phyloP scores from a whole-genome alignment of 345 rosid genomes.

The Durio zibethinus region DNA sequence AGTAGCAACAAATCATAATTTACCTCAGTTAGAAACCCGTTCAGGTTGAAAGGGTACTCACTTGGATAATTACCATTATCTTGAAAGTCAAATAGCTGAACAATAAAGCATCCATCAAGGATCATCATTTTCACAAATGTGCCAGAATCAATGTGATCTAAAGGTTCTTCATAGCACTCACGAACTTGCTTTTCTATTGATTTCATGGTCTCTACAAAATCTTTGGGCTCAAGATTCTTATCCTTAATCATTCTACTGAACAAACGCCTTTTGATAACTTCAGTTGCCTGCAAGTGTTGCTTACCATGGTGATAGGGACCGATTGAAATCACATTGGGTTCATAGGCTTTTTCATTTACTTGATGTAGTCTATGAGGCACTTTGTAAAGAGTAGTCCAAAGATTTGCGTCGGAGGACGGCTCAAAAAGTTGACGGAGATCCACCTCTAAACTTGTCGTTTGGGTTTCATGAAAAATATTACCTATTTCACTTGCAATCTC shows the following conservation, averaged over 20 bases:
- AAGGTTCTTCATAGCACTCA: conserved; percentile 55
- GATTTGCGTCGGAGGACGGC: too few relatives aligned
- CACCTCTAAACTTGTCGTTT: too few relatives aligned
- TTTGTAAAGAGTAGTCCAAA: neutral
- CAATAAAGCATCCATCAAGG: conserved; percentile 62
- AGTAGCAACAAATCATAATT: conserved; percentile 85
- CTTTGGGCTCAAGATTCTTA: neutral
- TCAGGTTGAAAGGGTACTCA: too few relatives aligned
- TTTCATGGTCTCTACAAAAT: conserved; percentile 36
- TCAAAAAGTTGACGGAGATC: too few relatives aligned
- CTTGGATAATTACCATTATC: too few relatives aligned
- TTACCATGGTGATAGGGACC: neutral
- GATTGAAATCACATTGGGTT: neutral
- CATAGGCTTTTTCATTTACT: neutral
- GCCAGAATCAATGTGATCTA: conserved; percentile 37
- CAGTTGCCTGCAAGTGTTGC: neutral
- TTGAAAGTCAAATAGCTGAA: too few relatives aligned
- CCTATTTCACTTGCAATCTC: too few relatives aligned
- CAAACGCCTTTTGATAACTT: neutral
- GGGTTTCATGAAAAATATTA: too few relatives aligned
- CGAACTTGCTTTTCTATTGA: conserved; percentile 61
- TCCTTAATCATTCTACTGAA: neutral
- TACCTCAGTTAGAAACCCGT: too few relatives aligned
- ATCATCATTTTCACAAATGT: conserved; percentile 65
- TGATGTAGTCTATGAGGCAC: neutral